phyloP scores from a whole-genome alignment of 495 filamentous ascomycete species.

The Trichoderma parareesei region DNA sequence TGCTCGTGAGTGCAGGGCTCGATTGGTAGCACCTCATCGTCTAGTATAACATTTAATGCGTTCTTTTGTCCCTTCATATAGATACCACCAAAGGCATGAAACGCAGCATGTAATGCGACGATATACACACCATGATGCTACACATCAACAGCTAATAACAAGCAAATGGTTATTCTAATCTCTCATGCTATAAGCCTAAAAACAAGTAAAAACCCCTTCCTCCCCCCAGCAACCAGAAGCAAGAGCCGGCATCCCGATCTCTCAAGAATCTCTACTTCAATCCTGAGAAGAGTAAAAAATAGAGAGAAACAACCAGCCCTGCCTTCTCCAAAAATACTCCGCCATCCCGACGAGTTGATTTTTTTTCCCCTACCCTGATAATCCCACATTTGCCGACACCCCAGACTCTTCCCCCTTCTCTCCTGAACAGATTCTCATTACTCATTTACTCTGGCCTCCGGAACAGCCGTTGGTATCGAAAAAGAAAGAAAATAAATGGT shows the following conservation, averaged over 20 bases:
- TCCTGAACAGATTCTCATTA: background rate
- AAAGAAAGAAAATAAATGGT: constrained; percentile 5
- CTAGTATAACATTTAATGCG: too few species aligned
- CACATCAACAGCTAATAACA: background rate
- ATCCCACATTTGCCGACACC: background rate
- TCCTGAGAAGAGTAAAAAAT: background rate
- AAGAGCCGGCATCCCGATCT: background rate
- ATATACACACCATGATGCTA: background rate
- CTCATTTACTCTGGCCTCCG: constrained; percentile 4
- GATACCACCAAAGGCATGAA: too few species aligned
- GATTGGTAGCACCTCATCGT: too few species aligned
- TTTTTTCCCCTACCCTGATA: background rate
- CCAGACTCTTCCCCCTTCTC: background rate
- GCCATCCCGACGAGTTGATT: background rate
- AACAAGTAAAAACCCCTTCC: constrained; percentile 5
- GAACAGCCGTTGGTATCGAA: constrained; percentile 12
- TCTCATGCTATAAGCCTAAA: constrained; percentile 8
- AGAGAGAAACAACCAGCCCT: background rate
- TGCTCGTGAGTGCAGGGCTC: too few species aligned
- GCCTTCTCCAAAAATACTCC: constrained; percentile 1
- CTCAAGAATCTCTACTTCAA: background rate
- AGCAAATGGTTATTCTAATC: constrained; percentile 5
- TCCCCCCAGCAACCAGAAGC: background rate
- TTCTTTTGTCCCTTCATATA: too few species aligned
- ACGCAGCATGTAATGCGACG: background rate